These are phyloP conservation scores for Chlorella variabilis DNA, from an alignment of 163 green algal species.

Conservation along the genomic window DNA sequence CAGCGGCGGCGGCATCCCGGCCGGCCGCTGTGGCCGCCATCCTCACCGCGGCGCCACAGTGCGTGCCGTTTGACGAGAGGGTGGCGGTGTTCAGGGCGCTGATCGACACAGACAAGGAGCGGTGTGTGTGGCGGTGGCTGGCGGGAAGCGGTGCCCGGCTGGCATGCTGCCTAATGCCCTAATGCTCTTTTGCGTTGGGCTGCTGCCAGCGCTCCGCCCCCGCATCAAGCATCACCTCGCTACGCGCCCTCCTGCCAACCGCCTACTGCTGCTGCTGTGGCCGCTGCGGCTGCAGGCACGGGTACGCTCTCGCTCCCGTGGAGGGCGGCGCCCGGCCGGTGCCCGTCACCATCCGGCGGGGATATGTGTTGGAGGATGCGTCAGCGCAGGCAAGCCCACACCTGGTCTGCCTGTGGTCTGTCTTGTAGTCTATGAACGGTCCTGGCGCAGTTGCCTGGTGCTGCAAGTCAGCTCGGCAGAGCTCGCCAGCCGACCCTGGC, in stretches of 20 bases:
- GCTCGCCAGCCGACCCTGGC: too few species aligned
- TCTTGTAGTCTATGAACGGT: too few species aligned
- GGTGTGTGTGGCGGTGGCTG: slow-evolving; percentile 19
- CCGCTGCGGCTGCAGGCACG: slow-evolving; percentile 12
- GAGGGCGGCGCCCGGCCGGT: slow-evolving; percentile 44
- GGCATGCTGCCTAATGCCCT: too few species aligned
- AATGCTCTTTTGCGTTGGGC: too few species aligned
- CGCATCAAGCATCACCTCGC: too few species aligned
- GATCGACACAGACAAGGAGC: slow-evolving; percentile 67
- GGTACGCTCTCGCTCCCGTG: slow-evolving; percentile 29
- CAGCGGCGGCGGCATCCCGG: slow-evolving; percentile 5
- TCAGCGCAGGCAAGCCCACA: neutral
- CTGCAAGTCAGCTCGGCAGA: neutral
- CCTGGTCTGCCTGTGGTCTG: too few species aligned
- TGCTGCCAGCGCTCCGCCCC: too few species aligned
- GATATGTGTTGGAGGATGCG: slow-evolving; percentile 16
- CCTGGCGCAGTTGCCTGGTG: neutral
- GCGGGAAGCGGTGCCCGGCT: too few species aligned
- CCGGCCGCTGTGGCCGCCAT: slow-evolving; percentile 53
- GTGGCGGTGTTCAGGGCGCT: slow-evolving; percentile 75
- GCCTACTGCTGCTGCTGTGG: too few species aligned
- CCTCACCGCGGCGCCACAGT: slow-evolving; percentile 67
- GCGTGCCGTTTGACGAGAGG: slow-evolving; percentile 70
- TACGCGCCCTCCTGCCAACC: too few species aligned
- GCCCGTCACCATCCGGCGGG: slow-evolving; percentile 58